Conservation (phyloP, 2,329 filamentous ascomycete genomes). For the Plenodomus tracheiphilus region DNA sequence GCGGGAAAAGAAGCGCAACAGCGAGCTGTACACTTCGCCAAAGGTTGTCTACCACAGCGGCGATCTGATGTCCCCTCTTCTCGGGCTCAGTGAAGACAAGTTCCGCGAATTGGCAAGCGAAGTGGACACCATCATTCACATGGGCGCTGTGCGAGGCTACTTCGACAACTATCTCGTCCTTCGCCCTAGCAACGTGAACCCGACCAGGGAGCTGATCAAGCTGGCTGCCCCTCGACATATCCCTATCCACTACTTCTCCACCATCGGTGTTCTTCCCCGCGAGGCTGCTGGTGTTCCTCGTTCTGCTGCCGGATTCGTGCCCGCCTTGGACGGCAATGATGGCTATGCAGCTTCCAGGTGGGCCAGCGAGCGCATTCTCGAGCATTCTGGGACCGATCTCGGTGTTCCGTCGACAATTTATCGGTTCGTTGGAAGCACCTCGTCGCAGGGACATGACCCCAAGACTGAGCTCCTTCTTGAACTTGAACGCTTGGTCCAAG, state of each 20-base stretch:
- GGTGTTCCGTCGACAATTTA: neutral
- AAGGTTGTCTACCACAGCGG: neutral
- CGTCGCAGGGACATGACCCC: too few species aligned
- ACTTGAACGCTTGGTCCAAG: too few species aligned
- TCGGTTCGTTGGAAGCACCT: conserved; percentile 3
- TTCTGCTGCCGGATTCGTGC: neutral
- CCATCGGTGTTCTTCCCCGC: neutral
- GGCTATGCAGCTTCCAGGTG: conserved; percentile 48
- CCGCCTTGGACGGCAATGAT: conserved; percentile 30
- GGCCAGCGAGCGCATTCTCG: conserved; percentile 45
- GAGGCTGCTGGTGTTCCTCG: too few species aligned
- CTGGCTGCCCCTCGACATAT: conserved; percentile 5
- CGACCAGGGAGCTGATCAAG: conserved; percentile 6
- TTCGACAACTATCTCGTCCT: conserved; percentile 26
- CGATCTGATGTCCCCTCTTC: conserved; percentile 2
- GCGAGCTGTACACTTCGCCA: neutral
- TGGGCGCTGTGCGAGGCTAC: conserved; percentile 20
- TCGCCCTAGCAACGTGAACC: conserved; percentile 21
- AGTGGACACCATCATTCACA: conserved; percentile 39
- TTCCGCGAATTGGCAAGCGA: conserved; percentile 27
- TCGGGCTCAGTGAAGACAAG: conserved; percentile 45
- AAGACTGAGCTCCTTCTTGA: too few species aligned
- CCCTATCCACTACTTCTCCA: conserved; percentile 20
- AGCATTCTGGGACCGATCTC: conserved; percentile 13
- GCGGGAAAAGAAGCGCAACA: neutral